A percentile compares a stretch with the other conserved stretches of the same genome.
Conservation (phyloP, 768 basidiomycete genomes). For the Tylopilus subfusipes region DNA sequence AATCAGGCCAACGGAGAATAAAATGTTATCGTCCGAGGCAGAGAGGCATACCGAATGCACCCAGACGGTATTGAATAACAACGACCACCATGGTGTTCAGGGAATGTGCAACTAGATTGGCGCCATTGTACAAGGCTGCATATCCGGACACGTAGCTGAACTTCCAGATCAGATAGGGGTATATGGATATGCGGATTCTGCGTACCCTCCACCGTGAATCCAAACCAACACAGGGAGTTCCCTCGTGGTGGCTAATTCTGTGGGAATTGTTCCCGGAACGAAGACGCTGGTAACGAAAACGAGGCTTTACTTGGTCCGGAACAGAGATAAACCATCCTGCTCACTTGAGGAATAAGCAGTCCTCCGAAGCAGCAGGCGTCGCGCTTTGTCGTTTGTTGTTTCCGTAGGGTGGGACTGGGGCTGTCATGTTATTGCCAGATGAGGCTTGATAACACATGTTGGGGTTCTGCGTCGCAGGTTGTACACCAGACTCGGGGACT, state of each 20-base stretch:
- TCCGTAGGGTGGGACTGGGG: slow-evolving; percentile 1
- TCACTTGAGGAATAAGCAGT: no score
- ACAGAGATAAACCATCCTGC: no score
- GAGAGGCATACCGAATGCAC: slow-evolving; percentile 29
- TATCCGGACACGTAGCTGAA: slow-evolving; percentile 25
- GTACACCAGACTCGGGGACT: slow-evolving; percentile 9
- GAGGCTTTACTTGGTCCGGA: no score
- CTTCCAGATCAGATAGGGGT: not conserved
- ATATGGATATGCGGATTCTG: not conserved
- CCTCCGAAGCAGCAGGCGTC: slow-evolving; percentile 1
- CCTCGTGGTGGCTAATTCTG: not conserved
- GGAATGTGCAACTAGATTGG: slow-evolving; percentile 25
- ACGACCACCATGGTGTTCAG: slow-evolving; percentile 26
- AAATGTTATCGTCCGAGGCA: not conserved
- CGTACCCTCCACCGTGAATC: slow-evolving; percentile 37
- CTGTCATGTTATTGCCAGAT: slow-evolving; percentile 5
- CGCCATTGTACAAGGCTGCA: slow-evolving; percentile 15
- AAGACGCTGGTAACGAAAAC: slow-evolving; percentile 4
- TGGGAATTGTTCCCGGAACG: slow-evolving; percentile 2
- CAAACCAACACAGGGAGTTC: slow-evolving; percentile 34
- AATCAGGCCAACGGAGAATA: not conserved
- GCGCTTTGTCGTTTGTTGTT: slow-evolving; percentile 5
- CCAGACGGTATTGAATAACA: no score
- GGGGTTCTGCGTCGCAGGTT: slow-evolving; percentile 27
- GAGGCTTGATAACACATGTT: slow-evolving; percentile 23